phyloP scores from a whole-genome alignment of 2,329 filamentous ascomycete species.

The Volutella citrinella region DNA sequence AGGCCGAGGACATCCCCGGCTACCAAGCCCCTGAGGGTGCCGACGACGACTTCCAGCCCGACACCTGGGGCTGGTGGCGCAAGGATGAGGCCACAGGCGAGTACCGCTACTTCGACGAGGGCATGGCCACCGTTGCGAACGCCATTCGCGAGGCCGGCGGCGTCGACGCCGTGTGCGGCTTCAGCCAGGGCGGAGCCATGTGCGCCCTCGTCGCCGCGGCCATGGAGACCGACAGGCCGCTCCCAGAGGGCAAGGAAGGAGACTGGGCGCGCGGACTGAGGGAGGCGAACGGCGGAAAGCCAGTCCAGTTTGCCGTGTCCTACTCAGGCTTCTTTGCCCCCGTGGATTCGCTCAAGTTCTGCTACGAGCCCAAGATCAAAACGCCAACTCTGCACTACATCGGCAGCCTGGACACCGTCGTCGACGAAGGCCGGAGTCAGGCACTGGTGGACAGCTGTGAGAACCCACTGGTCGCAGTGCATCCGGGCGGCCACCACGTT shows the following conservation, averaged over 20 bases:
- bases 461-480: conserved; percentile 55
- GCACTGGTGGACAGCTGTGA: conserved; percentile 64
- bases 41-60: conserved; percentile 50
- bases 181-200: conserved; percentile 74
- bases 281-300: conserved; percentile 43
- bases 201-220: conserved; percentile 71
- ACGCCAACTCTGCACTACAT: conserved; percentile 82
- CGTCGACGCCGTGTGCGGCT: conserved; percentile 77
- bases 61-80: conserved; percentile 82
- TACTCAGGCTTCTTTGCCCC: conserved; percentile 77
- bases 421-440: conserved; percentile 71
- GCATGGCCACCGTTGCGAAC: conserved; percentile 60
- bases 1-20: conserved; percentile 65
- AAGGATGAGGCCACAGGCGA: conserved; percentile 59
- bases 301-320: conserved; percentile 67
- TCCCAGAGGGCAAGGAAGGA: conserved; percentile 26
- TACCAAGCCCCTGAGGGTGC: conserved; percentile 48
- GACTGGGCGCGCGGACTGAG: conserved; percentile 46
- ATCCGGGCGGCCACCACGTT: conserved; percentile 89
- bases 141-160: conserved; percentile 62
- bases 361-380: conserved; percentile 68
- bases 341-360: conserved; percentile 57
- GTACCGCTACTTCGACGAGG: conserved; percentile 69
- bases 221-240: conserved; percentile 51
- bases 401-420: conserved; percentile 82